Evolutionary conservation across 805 yeast genomes (phyloP).

Genomic region (Yamadazyma scolyti): DNA sequence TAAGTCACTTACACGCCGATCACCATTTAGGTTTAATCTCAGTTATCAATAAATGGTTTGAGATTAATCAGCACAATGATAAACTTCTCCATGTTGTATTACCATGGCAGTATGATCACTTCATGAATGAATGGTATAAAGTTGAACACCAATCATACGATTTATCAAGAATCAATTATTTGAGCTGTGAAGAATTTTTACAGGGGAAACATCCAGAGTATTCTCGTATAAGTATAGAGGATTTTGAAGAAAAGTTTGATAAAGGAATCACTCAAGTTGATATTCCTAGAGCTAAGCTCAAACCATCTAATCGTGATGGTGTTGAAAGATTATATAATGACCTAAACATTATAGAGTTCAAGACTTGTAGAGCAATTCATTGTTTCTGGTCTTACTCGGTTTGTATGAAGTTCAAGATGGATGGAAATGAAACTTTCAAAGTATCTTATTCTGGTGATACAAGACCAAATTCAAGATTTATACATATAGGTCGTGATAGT

Average conservation of each 20-base stretch:
- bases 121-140: constrained; percentile 64
- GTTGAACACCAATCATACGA: constrained; percentile 39
- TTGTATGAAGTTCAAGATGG: constrained; percentile 53
- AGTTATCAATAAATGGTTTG: constrained; percentile 66
- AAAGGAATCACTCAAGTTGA: constrained; percentile 12
- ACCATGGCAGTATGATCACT: constrained; percentile 72
- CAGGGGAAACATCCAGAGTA: constrained; percentile 27
- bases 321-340: constrained; percentile 37
- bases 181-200: constrained; percentile 61
- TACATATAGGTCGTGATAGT: constrained; percentile 59
- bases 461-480: constrained; percentile 70
- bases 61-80: constrained; percentile 25
- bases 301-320: constrained; percentile 20
- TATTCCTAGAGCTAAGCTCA: constrained; percentile 19
- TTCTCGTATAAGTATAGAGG: constrained; percentile 21
- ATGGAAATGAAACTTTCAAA: constrained; percentile 44
- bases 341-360: constrained; percentile 41
- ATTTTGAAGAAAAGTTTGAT: constrained; percentile 31
- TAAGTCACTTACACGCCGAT: constrained; percentile 95
- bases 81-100: constrained; percentile 54
- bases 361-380: constrained; percentile 76
- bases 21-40: constrained; percentile 86
- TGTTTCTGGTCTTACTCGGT: constrained; percentile 74
- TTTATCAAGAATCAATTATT: constrained; percentile 42
- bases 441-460: constrained; percentile 95